A percentile compares a stretch with the other conserved stretches of the same genome.
These are phyloP conservation scores for Coemansia linderi DNA, from an alignment of 371 early-diverging fungal genomes.

Conservation along the genomic window DNA sequence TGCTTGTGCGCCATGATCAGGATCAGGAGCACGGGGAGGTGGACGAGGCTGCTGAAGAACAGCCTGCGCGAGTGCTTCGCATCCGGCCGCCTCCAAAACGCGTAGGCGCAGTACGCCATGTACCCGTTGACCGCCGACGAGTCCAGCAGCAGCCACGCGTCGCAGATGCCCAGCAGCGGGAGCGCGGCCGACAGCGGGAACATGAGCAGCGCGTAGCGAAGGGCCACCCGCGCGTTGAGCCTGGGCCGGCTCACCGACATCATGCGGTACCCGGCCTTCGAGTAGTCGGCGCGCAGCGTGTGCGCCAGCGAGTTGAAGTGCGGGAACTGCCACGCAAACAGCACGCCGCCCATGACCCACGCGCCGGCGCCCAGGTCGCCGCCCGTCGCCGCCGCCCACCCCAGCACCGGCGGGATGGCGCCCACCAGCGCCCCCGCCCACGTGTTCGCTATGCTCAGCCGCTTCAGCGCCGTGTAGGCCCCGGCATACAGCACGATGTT, in stretches of 20 bases:
- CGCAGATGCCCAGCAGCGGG: constrained; percentile 76
- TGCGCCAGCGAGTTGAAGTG: constrained; percentile 94
- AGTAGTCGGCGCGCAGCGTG: constrained; percentile 91
- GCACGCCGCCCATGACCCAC: constrained; percentile 73
- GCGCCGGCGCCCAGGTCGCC: constrained; percentile 77
- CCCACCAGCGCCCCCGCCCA: constrained; percentile 96
- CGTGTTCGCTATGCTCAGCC: constrained; percentile 89
- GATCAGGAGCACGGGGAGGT: constrained; percentile 82
- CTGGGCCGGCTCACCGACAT: constrained; percentile 86
- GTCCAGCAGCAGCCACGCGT: constrained; percentile 77
- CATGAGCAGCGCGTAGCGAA: constrained; percentile 82
- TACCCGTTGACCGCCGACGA: constrained; percentile 75
- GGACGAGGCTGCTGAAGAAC: constrained; percentile 88
- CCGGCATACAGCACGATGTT: constrained; percentile 88
- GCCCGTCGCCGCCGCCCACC: constrained; percentile 85
- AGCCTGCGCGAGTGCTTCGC: constrained; percentile 82
- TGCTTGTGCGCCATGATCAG: constrained; percentile 87
- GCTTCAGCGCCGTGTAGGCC: constrained; percentile 94
- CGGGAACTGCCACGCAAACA: constrained; percentile 98
- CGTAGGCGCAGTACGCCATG: constrained; percentile 67
- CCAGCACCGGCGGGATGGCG: constrained; percentile 97
- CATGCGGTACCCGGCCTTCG: constrained; percentile 97
- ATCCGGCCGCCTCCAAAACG: constrained; percentile 76
- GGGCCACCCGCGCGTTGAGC: constrained; percentile 83
- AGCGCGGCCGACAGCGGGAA: constrained; percentile 73